Conservation (phyloP, 306 rosid species). For the Psophocarpus tetragonolobus region DNA sequence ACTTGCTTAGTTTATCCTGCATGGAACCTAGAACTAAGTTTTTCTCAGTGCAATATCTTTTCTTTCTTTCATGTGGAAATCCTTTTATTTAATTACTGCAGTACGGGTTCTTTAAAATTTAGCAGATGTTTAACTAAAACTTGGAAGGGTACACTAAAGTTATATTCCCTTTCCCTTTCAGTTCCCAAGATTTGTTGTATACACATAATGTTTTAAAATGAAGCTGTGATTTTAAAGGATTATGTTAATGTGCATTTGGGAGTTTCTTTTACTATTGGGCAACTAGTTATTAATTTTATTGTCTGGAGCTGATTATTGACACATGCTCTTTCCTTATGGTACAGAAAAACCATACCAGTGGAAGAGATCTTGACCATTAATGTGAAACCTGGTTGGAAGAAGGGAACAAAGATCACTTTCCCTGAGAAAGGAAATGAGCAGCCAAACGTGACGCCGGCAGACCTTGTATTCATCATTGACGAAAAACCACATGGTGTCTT, state of each 20-base stretch:
- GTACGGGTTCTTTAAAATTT: not conserved
- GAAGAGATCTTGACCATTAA: constrained; percentile 63
- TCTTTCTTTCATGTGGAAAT: too few relatives aligned
- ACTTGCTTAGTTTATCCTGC: not conserved
- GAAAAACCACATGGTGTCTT: constrained; percentile 57
- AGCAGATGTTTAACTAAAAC: not conserved
- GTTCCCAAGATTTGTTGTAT: not conserved
- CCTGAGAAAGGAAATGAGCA: constrained; percentile 65
- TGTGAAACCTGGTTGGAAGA: constrained; percentile 70
- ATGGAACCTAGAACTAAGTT: not conserved
- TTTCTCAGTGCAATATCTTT: too few relatives aligned
- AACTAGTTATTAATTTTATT: not conserved
- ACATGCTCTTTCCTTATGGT: not conserved
- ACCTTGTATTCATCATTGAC: constrained; percentile 54
- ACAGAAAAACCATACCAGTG: constrained; percentile 48
- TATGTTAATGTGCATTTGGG: not conserved
- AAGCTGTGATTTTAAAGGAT: not conserved
- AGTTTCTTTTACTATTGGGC: not conserved
- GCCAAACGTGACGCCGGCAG: constrained; percentile 47
- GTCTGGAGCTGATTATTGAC: not conserved
- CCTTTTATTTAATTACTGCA: too few relatives aligned
- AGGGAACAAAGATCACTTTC: constrained; percentile 70
- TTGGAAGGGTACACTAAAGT: not conserved
- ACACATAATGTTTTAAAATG: not conserved
- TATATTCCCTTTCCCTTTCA: not conserved